phyloP scores from a whole-genome alignment of 1,284 basidiomycete species.

The Fomitiporia mediterranea region DNA sequence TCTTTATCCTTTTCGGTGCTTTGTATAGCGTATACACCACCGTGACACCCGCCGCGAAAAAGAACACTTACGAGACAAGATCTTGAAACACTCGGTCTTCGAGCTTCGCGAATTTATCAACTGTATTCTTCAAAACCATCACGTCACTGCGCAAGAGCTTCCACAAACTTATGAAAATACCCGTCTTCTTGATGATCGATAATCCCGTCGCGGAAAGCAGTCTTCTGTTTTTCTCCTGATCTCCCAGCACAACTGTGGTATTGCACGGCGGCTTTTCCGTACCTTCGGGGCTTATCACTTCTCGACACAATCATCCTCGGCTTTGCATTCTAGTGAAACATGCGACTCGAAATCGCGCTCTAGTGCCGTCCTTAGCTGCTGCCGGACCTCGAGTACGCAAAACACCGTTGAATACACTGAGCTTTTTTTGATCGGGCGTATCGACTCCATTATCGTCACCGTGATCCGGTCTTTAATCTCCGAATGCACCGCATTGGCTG shows the following conservation, averaged over 20 bases:
- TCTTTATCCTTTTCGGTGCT: not conserved
- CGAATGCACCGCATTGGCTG: too few relatives aligned
- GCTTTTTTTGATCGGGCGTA: not conserved
- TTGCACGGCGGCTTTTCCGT: not conserved
- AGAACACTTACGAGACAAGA: not conserved
- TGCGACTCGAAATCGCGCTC: not conserved
- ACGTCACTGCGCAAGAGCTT: not conserved
- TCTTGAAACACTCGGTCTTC: not conserved
- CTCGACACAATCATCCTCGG: constrained; percentile 10
- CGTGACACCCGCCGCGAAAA: not conserved
- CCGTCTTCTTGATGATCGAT: not conserved
- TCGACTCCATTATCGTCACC: not conserved
- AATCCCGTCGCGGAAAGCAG: not conserved
- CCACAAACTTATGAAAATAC: not conserved
- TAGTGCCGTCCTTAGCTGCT: constrained; percentile 3
- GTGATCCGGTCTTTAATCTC: constrained; percentile 2
- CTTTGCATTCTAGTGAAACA: not conserved
- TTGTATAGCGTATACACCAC: not conserved
- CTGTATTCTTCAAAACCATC: not conserved
- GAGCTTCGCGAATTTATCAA: not conserved
- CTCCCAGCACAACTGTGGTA: not conserved
- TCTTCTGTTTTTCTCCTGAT: not conserved
- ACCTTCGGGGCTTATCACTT: not conserved
- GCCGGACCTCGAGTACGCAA: not conserved
- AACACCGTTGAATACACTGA: too few relatives aligned